Percentiles rank a stretch among this genome's conserved stretches.
Evolutionary conservation across 2,329 filamentous ascomycete genomes (phyloP).

Genomic region (Ophiostoma tasmaniense): DNA sequence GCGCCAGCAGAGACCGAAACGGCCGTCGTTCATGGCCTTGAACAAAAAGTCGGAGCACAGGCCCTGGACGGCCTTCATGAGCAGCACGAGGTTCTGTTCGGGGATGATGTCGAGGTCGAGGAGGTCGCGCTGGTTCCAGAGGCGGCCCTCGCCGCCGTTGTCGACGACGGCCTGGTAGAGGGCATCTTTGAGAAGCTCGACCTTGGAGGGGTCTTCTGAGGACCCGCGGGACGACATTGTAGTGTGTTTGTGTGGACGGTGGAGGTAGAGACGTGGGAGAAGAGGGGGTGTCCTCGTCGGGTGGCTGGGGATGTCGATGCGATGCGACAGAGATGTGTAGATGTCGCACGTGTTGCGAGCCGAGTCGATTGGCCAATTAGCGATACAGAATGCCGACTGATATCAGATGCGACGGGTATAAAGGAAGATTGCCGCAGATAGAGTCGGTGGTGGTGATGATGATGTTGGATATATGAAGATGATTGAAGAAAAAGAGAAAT

Average conservation of each 20-base stretch:
- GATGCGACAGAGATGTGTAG: not conserved
- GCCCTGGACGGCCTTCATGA: conserved; percentile 48
- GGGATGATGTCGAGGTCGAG: conserved; percentile 50
- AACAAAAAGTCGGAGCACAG: conserved; percentile 55
- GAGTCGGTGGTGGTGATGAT: not conserved
- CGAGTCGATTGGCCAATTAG: not conserved
- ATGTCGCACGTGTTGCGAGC: not conserved
- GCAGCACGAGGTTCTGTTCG: conserved; percentile 44
- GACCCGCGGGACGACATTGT: conserved; percentile 20
- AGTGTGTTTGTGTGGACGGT: not conserved
- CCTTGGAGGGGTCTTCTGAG: conserved; percentile 32
- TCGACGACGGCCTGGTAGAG: conserved; percentile 50
- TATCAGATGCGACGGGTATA: not conserved
- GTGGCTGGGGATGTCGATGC: not conserved
- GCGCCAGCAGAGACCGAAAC: conserved; percentile 46
- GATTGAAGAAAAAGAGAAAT: not conserved
- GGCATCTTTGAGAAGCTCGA: conserved; percentile 45
- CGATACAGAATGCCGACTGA: not conserved
- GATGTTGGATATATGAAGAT: not conserved
- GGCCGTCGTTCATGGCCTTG: conserved; percentile 37
- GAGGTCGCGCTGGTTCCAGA: conserved; percentile 53
- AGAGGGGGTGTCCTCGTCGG: not conserved
- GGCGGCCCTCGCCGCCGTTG: conserved; percentile 37
- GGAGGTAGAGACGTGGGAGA: not conserved
- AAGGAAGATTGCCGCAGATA: not conserved